Conservation (phyloP, 1,139 yeast species). For the Blastobotrys buckinghamii region DNA sequence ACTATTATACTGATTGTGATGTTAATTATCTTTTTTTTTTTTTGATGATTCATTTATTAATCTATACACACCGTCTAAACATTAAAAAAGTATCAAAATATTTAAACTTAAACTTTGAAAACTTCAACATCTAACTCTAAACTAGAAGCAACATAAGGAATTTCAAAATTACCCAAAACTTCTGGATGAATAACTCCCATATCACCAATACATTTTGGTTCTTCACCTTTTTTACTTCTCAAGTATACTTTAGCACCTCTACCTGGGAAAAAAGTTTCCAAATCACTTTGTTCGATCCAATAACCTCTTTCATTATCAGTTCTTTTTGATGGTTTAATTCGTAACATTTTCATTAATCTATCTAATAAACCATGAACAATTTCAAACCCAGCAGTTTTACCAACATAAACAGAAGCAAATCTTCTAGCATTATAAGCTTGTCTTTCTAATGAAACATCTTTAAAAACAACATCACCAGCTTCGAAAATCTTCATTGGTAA, state of each 20-base stretch:
- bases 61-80: no score
- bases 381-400: constrained; percentile 94
- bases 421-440: constrained; percentile 89
- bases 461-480: constrained; percentile 89
- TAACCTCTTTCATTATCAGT: constrained; percentile 58
- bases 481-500: constrained; percentile 94
- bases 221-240: constrained; percentile 47
- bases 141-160: constrained; percentile 81
- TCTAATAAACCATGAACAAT: constrained; percentile 90
- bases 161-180: constrained; percentile 77
- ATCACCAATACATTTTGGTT: constrained; percentile 52
- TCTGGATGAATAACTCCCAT: constrained; percentile 96
- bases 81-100: background rate
- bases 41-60: no score
- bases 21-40: no score
- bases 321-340: constrained; percentile 75
- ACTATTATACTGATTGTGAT: no score
- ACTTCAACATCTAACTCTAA: constrained; percentile 82
- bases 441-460: constrained; percentile 74
- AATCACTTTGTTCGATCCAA: constrained; percentile 38
- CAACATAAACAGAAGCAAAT: constrained; percentile 92
- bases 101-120: constrained; percentile 18
- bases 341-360: constrained; percentile 91
- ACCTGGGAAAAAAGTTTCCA: constrained; percentile 81
- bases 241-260: constrained; percentile 87